A percentile compares a stretch with the other conserved stretches of the same genome.
Evolutionary conservation across 768 basidiomycete genomes (phyloP).

Genomic region (Roridomyces roridus): DNA sequence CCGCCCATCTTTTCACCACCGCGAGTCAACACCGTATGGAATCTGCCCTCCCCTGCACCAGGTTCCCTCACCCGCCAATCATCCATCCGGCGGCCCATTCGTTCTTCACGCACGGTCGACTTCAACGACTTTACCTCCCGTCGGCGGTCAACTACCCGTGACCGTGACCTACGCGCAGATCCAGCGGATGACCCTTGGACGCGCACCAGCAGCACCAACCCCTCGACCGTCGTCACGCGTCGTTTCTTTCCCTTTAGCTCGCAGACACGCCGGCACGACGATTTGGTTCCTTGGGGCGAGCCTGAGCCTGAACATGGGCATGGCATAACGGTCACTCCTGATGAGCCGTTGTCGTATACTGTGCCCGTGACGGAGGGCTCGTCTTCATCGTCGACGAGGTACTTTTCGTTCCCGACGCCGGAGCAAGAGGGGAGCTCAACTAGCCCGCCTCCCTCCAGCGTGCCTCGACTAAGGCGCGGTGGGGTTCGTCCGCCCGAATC

Average conservation of each 20-base stretch:
- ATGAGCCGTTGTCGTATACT: conserved; percentile 24
- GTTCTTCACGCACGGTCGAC: conserved; percentile 63
- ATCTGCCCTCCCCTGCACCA: conserved; percentile 31
- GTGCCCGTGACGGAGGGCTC: conserved; percentile 25
- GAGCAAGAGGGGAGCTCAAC: conserved; percentile 29
- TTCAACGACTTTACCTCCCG: conserved; percentile 77
- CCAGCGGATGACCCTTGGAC: conserved; percentile 8
- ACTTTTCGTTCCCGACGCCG: conserved; percentile 34
- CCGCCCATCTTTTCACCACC: conserved; percentile 29
- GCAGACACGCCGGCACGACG: conserved; percentile 40
- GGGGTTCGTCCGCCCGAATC: conserved; percentile 71
- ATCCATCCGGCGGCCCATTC: conserved; percentile 63
- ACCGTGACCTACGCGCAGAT: conserved; percentile 23
- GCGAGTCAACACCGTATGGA: conserved; percentile 11
- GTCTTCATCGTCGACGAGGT: conserved; percentile 26
- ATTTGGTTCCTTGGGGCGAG: conserved; percentile 34
- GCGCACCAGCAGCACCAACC: conserved; percentile 5
- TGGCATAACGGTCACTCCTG: neutral
- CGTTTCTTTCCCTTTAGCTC: conserved; percentile 66
- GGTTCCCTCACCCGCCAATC: conserved; percentile 52
- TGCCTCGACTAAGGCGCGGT: conserved; percentile 69
- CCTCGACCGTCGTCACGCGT: conserved; percentile 31
- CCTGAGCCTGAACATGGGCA: conserved; percentile 23
- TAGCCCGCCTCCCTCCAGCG: conserved; percentile 40
- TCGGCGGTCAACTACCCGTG: conserved; percentile 59